Evolutionary conservation across 23 red algal genomes (phyloP).

Genomic region (Cyanidioschyzon merolae): DNA sequence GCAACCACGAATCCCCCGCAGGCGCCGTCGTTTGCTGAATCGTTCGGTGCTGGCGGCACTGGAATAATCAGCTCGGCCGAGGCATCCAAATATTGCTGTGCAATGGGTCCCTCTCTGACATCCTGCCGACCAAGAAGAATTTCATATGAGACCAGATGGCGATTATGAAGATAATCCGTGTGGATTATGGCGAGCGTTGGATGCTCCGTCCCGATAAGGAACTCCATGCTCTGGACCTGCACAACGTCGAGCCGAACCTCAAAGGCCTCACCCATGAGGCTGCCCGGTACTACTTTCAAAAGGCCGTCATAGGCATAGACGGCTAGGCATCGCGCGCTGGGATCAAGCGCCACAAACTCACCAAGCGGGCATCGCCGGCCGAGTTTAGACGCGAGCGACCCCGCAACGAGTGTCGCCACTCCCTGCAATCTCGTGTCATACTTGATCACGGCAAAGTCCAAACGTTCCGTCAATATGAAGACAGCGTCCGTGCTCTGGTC

Average conservation of each 20-base stretch:
- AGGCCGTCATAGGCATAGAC: constrained; percentile 66
- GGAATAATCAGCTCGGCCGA: constrained; percentile 48
- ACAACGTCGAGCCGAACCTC: constrained; percentile 69
- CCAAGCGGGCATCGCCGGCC: constrained; percentile 25
- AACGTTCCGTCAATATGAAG: constrained; percentile 70
- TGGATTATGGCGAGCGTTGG: constrained; percentile 72
- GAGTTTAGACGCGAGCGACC: constrained; percentile 53
- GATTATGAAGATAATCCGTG: constrained; percentile 26
- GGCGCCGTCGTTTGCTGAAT: background rate
- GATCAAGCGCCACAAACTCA: constrained; percentile 61
- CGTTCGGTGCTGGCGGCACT: constrained; percentile 25
- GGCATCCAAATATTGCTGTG: constrained; percentile 42
- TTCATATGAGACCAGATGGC: constrained; percentile 42
- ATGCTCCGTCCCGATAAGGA: constrained; percentile 46
- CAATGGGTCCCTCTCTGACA: constrained; percentile 32
- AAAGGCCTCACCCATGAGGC: constrained; percentile 57
- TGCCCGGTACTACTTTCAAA: constrained; percentile 71
- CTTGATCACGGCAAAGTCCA: constrained; percentile 57
- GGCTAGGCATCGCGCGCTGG: constrained; percentile 48
- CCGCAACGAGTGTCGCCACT: constrained; percentile 50
- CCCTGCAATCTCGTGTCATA: constrained; percentile 41
- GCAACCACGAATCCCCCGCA: constrained; percentile 51
- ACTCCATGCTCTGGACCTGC: constrained; percentile 65
- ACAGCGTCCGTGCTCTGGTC: constrained; percentile 43
- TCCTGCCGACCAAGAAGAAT: constrained; percentile 60